Base-by-base conservation (phyloP, 139 green algal genomes). In the Medakamo hakoo region DNA sequence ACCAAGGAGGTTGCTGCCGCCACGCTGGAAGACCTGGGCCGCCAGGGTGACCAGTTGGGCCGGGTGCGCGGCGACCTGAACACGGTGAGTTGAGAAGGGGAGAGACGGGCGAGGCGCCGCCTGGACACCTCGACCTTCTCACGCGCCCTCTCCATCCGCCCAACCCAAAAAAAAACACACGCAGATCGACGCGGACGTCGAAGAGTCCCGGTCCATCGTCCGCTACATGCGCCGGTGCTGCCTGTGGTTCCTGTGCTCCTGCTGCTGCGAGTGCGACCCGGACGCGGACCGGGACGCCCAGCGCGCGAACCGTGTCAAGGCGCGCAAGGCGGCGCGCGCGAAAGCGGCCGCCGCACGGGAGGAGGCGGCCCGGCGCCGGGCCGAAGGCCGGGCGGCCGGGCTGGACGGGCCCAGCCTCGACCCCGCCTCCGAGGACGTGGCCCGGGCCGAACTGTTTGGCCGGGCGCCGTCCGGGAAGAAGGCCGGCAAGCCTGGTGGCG, bases 211-310 rank as follows among this genome's bases (percentile, higher is more conserved):
- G 68, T 24, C 58, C 55, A 60, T 74, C 19, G 40, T 74, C 24
- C 57, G 52, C 27, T 74, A 74, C 68, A 74, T 74, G 68, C 63
- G 68, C 4, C 55, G 68, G 28, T 74, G 68, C 68, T 74, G 68
- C 63, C 49, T 74, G 49, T 70, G 57, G 21, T 74, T 74, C 63
- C 63, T 74, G 40, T 74, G 68, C 63, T 69, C 68, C 49, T 74
- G 63, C 52, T 74, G 68, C 57, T 74, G 68, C 29, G 63, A 69
- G 5, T 68, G 68, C 31, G 68, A 74, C 55, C 30, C 25, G 30
- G 63, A 70, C 29, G 55, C 30, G 21, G 52, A 57, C 52, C 68
- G 63, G 20, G 63, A 74, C 31, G 68, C 69, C 55, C 30, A 19
- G 30, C 58, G 67, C 29, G 55, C 30, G 21, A 30, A 57, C 52